phyloP scores from a whole-genome alignment of 805 yeast species.

The Myxozyma vanderwaltii region DNA sequence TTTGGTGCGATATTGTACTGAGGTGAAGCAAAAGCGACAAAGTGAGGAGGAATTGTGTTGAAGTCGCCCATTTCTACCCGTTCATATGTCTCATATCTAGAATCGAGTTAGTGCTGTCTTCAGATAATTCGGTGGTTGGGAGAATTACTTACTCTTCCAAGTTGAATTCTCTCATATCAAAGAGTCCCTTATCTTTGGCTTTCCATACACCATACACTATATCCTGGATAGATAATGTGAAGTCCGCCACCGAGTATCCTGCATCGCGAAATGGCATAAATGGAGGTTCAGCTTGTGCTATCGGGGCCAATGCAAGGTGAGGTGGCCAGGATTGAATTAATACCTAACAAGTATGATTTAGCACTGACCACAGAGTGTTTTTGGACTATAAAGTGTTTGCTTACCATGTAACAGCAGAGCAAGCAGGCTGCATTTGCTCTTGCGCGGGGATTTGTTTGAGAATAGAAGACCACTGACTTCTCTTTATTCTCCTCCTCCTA shows the following conservation, averaged over 20 bases:
- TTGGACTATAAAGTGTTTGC: not conserved
- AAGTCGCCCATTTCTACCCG: slow-evolving; percentile 97
- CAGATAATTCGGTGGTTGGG: not conserved
- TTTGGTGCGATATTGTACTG: slow-evolving; percentile 45
- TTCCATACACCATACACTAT: slow-evolving; percentile 96
- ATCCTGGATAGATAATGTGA: slow-evolving; percentile 90
- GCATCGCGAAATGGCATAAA: slow-evolving; percentile 96
- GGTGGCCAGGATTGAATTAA: slow-evolving; percentile 98
- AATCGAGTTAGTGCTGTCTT: not conserved
- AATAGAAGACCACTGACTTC: slow-evolving; percentile 88
- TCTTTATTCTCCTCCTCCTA: slow-evolving; percentile 73
- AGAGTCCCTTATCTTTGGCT: slow-evolving; percentile 87
- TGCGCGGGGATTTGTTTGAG: slow-evolving; percentile 75
- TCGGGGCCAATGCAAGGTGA: slow-evolving; percentile 93
- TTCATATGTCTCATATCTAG: slow-evolving; percentile 71
- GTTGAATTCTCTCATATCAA: slow-evolving; percentile 83
- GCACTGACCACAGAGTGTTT: not conserved
- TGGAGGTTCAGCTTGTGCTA: slow-evolving; percentile 89
- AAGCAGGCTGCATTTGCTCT: slow-evolving; percentile 94
- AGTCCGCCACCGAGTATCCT: slow-evolving; percentile 94
- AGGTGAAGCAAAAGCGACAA: slow-evolving; percentile 97
- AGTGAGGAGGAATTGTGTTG: slow-evolving; percentile 86
- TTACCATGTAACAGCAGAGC: slow-evolving; percentile 83
- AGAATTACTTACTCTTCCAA: slow-evolving; percentile 69
- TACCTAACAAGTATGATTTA: slow-evolving; percentile 46